Evolutionary conservation across 2,329 filamentous ascomycete genomes (phyloP).

Genomic region (Tolypocladium paradoxum): DNA sequence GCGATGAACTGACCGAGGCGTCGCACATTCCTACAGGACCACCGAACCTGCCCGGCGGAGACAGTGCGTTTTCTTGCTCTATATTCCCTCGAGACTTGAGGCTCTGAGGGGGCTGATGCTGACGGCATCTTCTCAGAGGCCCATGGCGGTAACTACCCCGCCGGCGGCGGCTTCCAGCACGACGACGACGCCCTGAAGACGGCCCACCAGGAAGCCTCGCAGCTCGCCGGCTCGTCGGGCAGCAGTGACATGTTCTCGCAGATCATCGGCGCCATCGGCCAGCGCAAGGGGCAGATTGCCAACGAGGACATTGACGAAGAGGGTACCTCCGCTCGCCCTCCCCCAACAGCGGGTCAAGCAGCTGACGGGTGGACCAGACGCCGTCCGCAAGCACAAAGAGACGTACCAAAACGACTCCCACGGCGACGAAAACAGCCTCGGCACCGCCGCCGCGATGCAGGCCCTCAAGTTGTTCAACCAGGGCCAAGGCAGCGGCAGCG

Average conservation of each 20-base stretch:
- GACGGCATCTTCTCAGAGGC: constrained; percentile 1
- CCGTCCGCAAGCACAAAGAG: constrained; percentile 64
- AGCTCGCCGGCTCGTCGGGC: constrained; percentile 34
- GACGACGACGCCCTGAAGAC: constrained; percentile 20
- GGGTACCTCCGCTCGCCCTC: constrained; percentile 20
- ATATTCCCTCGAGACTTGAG: background rate
- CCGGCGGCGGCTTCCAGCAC: background rate
- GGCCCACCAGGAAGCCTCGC: constrained; percentile 36
- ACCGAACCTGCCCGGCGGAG: constrained; percentile 3
- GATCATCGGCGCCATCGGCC: constrained; percentile 34
- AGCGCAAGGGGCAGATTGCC: constrained; percentile 38
- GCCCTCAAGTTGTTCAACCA: constrained; percentile 69
- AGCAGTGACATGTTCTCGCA: constrained; percentile 36
- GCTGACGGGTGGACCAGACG: constrained; percentile 32
- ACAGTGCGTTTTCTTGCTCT: constrained; percentile 4
- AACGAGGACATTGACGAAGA: constrained; percentile 39
- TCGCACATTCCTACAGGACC: constrained; percentile 1
- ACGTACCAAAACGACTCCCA: constrained; percentile 48
- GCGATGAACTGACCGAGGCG: background rate
- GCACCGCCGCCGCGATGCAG: constrained; percentile 69
- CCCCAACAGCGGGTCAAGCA: background rate
- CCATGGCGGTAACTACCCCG: constrained; percentile 7
- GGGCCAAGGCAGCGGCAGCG: constrained; percentile 34
- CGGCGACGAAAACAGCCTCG: constrained; percentile 42
- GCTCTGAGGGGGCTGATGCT: background rate